Base-by-base conservation (phyloP, 148 eudicot species). In the Pouteria glomerata region DNA sequence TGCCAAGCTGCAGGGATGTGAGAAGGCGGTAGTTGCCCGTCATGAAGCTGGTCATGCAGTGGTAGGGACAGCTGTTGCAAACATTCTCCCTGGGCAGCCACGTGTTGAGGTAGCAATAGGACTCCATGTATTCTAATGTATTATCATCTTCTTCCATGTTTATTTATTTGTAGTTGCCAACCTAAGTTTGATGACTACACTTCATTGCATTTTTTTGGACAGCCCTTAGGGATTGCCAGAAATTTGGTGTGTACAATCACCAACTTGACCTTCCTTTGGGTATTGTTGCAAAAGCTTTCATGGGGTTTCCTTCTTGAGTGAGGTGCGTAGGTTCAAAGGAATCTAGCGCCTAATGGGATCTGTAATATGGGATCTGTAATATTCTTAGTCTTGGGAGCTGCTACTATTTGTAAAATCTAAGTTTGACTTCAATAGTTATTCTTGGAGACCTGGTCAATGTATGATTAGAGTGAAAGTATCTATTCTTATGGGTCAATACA, bases 1-100 rank as follows among this genome's bases (percentile, higher is more conserved):
- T 31, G 84, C 95, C 57, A 94, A 87, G 78, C 73, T 94, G 75
- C 83, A 89, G 79, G 98, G 98, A 73, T 79, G 55, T 79, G 98
- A 91, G 80, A 94, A 94, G 82, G 97, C 89, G 76, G 97, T 91
- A 71, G 98, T 94, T 80, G 98, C 98, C 57, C 89, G 98, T 63
- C 98, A 94, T 85, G 98, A 94, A 84, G 98, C 87, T 75, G 98
- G 98, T 65, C 98, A 94, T 82, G 98, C 97, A 53, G 96, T 94
- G 44, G 97, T 94, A 11, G 98, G 98, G 57, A 91, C 98, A 65
- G 98, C 98, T 44, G 85, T 94, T 82, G 97, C 96, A 33, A 94
- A 86, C 72, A 90, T 94, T 85, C 87, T 94, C 77, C 79, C 89
- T 69, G 97, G 98, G 31, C 98, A 94, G 75, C 98, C 98, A 74